A percentile compares a stretch with the other conserved stretches of the same genome.
Conservation (phyloP, 768 basidiomycete genomes). For the Boletus reticulatus region DNA sequence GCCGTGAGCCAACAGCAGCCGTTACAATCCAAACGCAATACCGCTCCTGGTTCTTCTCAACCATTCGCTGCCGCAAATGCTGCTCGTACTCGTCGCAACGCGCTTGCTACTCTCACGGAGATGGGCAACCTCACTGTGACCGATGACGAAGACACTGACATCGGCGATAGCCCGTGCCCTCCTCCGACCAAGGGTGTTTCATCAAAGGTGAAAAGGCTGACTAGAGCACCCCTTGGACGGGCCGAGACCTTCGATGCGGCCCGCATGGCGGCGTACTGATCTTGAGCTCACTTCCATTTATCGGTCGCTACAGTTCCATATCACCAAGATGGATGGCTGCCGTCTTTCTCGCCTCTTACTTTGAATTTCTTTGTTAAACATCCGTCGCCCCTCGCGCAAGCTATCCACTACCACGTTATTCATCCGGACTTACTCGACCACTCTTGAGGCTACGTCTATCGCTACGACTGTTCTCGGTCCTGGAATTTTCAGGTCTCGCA, state of each 20-base stretch:
- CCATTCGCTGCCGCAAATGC: slow-evolving; percentile 71
- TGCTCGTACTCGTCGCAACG: slow-evolving; percentile 61
- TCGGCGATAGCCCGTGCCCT: slow-evolving; percentile 88
- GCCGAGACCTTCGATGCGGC: slow-evolving; percentile 71
- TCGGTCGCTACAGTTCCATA: neutral
- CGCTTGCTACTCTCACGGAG: slow-evolving; percentile 63
- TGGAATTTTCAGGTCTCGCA: slow-evolving; percentile 10
- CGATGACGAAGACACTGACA: slow-evolving; percentile 74
- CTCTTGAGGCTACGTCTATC: slow-evolving; percentile 8
- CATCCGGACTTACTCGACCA: slow-evolving; percentile 1
- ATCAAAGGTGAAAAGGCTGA: slow-evolving; percentile 58
- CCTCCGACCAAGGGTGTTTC: slow-evolving; percentile 60
- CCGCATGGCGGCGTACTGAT: slow-evolving; percentile 48
- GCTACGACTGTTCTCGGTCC: slow-evolving; percentile 11
- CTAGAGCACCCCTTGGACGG: slow-evolving; percentile 47
- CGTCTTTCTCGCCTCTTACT: neutral
- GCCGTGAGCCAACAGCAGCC: slow-evolving; percentile 35
- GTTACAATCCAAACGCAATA: slow-evolving; percentile 60
- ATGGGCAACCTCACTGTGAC: slow-evolving; percentile 60
- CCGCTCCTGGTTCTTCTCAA: slow-evolving; percentile 54
- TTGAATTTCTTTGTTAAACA: slow-evolving; percentile 5
- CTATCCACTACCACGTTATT: slow-evolving; percentile 1
- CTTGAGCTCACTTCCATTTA: slow-evolving; percentile 15
- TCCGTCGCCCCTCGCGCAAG: slow-evolving; percentile 9
- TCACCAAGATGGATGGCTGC: neutral